Evolutionary conservation across 2,329 filamentous ascomycete genomes (phyloP), one percentile per base, ranked within the genome.

Genomic region (Knufia fluminis): DNA sequence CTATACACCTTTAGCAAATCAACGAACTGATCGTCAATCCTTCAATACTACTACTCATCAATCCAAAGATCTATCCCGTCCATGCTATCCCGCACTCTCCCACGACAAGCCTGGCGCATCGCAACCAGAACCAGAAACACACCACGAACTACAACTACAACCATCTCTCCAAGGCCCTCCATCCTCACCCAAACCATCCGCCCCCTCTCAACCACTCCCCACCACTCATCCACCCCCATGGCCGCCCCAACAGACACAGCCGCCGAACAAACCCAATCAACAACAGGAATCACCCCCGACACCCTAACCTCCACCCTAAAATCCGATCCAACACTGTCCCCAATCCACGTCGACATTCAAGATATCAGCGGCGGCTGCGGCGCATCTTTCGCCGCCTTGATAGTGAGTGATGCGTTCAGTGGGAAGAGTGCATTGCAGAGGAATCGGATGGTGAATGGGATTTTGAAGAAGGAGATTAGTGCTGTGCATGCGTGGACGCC

Each of bases 401-500:
- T 86, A 46, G 82, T 86, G 20, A 86, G 83, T 7, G 74, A 82
- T 26, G 71, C 79, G 50, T 89, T 88, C 65, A 73, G 76, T 49
- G 81, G 80, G 60, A 83, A 85, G 66, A 85, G 72, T 62, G 86
- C 86, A 46, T 79, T 96, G 51, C 88, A 88, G 64, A 79, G 90
- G 50, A 87, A 95, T 68, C 82, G 90, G 38, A 76, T 94, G 54
- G 89, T 94, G 59, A 95, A 96, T 68, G 77, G 77, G 14, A 81
- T 82, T 3, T 74, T 96, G 60, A 91, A 89, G 71, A 78, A 83
- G 41, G 89, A 96, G 70, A 94, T 96, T 65, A 86, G 86, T 14
- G 79, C 78, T 56, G 94, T 96, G 60, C 90, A 96, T 71, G 90
- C 90, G 33, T 96, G 90, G 90, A 94, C 87, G 49, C 87, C 89